Base-by-base conservation (phyloP, 768 basidiomycete species). In the Podaxis mareebaensis region DNA sequence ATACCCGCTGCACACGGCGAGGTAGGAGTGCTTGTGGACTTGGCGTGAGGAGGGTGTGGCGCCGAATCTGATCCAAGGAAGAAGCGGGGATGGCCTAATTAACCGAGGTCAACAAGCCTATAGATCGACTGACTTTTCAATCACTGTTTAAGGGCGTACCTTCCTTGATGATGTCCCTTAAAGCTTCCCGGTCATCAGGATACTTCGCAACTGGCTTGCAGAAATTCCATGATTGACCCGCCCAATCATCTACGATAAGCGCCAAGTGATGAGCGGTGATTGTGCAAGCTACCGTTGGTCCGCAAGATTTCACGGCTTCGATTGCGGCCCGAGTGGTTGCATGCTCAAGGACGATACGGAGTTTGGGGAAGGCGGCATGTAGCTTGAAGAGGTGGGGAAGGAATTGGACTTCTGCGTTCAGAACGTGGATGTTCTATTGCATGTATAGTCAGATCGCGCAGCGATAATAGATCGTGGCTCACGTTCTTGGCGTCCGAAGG, bases 121-220 rank as follows among this genome's bases (percentile, higher is more conserved):
- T 56, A 13, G n/a, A n/a, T 22, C 15, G 26, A 10, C 38, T 36
- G 49, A 3, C 44, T 53, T 5, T 38, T 1, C 15, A 15, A 36
- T 20, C 4, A 5, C 77, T 48, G 64, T 33, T 33, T 10, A 33
- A 0, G 33, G 33, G 33, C 33, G 33, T 33, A 91, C 93, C 93
- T 79, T 92, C 85, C 66, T 75, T 80, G 52, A 97, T 83, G 30
- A 95, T 87, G 22, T 90, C 82, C 56, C 86, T 84, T 62, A 99
- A 76, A 13, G 96, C 95, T 69, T 85, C 75, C 15, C 96, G 83
- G 73, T 99, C 97, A 67, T 91, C 89, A 1, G 96, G 96, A 73
- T 87, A 95, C 76, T 99, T 99, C 12, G 97, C 95, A 22, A 99
- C 91, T 0, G 97, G 97, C 75, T 99, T 99, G 81, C 97, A 99